phyloP scores from a whole-genome alignment of 1,139 yeast genomes.

The Hyphopichia buzzinii region DNA sequence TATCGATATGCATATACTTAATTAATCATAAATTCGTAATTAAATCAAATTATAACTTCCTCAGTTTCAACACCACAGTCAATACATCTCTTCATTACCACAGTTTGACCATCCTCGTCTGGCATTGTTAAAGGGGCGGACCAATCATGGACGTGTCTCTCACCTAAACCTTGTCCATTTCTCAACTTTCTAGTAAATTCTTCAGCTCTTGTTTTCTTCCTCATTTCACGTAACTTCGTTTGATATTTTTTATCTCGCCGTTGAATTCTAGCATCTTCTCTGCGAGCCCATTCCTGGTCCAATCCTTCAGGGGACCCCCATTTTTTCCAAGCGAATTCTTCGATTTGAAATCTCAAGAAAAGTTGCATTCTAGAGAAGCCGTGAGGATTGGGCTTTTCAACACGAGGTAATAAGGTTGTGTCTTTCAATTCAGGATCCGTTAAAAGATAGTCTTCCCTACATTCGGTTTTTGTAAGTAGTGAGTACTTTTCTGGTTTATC shows the following conservation, averaged over 20 bases:
- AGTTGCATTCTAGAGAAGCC: conserved; percentile 93
- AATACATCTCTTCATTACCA: conserved; percentile 62
- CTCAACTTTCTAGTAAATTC: conserved; percentile 73
- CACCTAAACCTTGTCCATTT: conserved; percentile 50
- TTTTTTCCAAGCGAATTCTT: conserved; percentile 85
- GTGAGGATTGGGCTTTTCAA: conserved; percentile 94
- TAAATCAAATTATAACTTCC: conserved; percentile 43
- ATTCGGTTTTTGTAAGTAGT: conserved; percentile 89
- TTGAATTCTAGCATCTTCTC: conserved; percentile 70
- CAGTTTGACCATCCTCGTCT: conserved; percentile 39
- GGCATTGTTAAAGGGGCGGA: conserved; percentile 50
- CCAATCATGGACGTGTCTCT: conserved; percentile 78
- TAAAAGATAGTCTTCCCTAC: conserved; percentile 84
- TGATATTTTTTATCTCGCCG: conserved; percentile 80
- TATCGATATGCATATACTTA: neutral
- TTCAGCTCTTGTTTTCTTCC: conserved; percentile 89
- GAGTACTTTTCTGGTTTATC: conserved; percentile 84
- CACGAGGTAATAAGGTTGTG: conserved; percentile 59
- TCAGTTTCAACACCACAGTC: conserved; percentile 86
- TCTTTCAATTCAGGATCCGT: conserved; percentile 93
- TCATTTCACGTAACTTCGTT: conserved; percentile 75
- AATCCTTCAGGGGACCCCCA: conserved; percentile 92
- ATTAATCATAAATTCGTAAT: no score
- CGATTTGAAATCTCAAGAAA: conserved; percentile 84
- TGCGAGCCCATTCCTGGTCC: conserved; percentile 87